Percentiles rank a stretch among this genome's conserved stretches.
These are phyloP conservation scores for Aplosporella prunicola DNA, from an alignment of 2,329 filamentous ascomycete genomes.

Conservation along the genomic window DNA sequence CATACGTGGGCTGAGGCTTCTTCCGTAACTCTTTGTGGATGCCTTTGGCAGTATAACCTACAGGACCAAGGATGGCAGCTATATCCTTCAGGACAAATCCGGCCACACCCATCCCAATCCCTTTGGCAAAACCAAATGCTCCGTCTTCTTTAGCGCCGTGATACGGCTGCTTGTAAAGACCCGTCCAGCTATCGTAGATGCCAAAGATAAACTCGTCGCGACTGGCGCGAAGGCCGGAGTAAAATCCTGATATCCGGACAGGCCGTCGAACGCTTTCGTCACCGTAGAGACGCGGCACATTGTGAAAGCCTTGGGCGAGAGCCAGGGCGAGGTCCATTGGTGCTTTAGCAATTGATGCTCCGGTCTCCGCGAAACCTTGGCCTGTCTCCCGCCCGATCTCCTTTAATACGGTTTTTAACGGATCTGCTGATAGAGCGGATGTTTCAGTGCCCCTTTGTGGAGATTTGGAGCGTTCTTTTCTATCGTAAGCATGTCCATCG, in stretches of 20 bases:
- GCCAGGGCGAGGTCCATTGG: constrained; percentile 54
- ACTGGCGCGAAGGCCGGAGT: constrained; percentile 52
- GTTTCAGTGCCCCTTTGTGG: constrained; percentile 16
- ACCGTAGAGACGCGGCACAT: constrained; percentile 59
- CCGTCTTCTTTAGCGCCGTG: constrained; percentile 49
- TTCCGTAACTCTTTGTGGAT: constrained; percentile 44
- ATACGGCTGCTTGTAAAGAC: constrained; percentile 51
- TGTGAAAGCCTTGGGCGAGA: constrained; percentile 60
- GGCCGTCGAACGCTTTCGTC: constrained; percentile 59
- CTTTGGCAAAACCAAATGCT: constrained; percentile 42
- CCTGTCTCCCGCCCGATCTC: constrained; percentile 41
- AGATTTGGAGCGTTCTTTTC: no score
- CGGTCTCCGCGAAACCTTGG: constrained; percentile 43
- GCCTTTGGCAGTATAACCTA: constrained; percentile 56
- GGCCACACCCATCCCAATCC: constrained; percentile 52
- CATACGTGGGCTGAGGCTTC: constrained; percentile 42
- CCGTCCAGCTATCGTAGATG: constrained; percentile 56
- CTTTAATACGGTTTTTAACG: constrained; percentile 23
- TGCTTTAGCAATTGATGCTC: constrained; percentile 43
- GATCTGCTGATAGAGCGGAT: constrained; percentile 23
- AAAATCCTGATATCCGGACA: constrained; percentile 54
- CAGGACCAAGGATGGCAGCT: constrained; percentile 50
- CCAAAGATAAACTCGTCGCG: constrained; percentile 54
- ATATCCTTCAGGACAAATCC: constrained; percentile 58
- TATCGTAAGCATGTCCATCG: background rate